phyloP scores from a whole-genome alignment of 176 grass and related monocot genomes.

The Triticum dicoccoides region DNA sequence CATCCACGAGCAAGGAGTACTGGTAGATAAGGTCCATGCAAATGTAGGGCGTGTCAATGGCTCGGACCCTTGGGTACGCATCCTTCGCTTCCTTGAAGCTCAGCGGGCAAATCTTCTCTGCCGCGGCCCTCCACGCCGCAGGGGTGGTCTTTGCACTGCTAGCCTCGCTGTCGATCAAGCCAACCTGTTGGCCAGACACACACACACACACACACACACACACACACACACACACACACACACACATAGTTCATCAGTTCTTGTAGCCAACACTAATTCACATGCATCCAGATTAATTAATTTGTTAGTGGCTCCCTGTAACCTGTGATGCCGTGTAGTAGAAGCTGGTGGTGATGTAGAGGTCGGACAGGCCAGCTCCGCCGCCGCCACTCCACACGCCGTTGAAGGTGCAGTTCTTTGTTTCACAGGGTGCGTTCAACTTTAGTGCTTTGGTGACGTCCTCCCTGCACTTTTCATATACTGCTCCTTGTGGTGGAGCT shows the following conservation, averaged over 20 bases:
- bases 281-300: no score
- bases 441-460: constrained; percentile 12
- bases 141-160: constrained; percentile 3
- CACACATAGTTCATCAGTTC: no score
- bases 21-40: constrained; percentile 59
- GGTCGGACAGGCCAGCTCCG: neutral
- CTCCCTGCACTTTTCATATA: constrained; percentile 14
- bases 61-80: no score
- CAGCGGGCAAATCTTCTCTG: neutral
- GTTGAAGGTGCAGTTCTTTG: constrained; percentile 21
- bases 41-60: constrained; percentile 26
- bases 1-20: constrained; percentile 6
- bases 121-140: neutral
- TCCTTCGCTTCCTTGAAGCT: no score
- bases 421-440: neutral
- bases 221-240: no score
- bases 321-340: neutral
- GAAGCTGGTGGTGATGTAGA: neutral
- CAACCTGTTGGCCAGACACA: neutral
- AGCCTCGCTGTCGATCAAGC: constrained; percentile 1
- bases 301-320: no score
- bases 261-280: no score
- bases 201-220: no score
- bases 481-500: constrained; percentile 5
- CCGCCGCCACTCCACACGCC: neutral